phyloP scores from a whole-genome alignment of 2,329 filamentous ascomycete genomes.

The Aspergillus sclerotialis region DNA sequence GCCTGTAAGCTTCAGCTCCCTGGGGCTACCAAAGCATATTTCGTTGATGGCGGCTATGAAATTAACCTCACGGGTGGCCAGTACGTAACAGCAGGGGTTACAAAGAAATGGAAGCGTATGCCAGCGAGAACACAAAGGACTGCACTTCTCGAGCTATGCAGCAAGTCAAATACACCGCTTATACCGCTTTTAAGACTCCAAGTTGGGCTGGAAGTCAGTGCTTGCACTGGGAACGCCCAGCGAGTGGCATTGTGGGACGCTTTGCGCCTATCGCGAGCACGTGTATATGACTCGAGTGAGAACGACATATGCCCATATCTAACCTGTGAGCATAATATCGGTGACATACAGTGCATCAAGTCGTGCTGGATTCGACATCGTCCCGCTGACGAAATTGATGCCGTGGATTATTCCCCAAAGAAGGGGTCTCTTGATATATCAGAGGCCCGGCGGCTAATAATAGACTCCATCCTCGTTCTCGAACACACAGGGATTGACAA shows the following conservation, averaged over 20 bases:
- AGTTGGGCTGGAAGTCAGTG: conserved; percentile 7
- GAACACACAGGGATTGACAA: conserved; percentile 5
- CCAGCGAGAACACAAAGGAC: background rate
- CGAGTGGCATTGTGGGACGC: conserved; percentile 8
- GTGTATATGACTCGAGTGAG: background rate
- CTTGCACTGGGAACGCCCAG: conserved; percentile 8
- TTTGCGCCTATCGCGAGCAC: conserved; percentile 6
- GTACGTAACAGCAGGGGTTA: background rate
- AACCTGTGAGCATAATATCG: conserved; percentile 6
- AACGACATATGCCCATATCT: background rate
- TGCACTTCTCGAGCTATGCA: background rate
- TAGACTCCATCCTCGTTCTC: conserved; percentile 5
- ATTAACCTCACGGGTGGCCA: background rate
- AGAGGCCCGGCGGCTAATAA: background rate
- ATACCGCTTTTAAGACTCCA: conserved; percentile 1
- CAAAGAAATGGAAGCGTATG: background rate
- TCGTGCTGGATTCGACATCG: conserved; percentile 4
- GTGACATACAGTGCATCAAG: conserved; percentile 3
- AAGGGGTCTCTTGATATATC: too few relatives aligned
- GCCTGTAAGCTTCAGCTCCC: background rate
- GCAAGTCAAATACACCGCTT: conserved; percentile 1
- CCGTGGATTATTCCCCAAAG: background rate
- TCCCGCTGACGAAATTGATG: conserved; percentile 2
- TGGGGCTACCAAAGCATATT: background rate
- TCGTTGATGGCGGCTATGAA: background rate